Percentiles rank a stretch among this genome's conserved stretches.
These are phyloP conservation scores for Rosa hybrid DNA, from an alignment of 331 rosid species.

Conservation along the genomic window DNA sequence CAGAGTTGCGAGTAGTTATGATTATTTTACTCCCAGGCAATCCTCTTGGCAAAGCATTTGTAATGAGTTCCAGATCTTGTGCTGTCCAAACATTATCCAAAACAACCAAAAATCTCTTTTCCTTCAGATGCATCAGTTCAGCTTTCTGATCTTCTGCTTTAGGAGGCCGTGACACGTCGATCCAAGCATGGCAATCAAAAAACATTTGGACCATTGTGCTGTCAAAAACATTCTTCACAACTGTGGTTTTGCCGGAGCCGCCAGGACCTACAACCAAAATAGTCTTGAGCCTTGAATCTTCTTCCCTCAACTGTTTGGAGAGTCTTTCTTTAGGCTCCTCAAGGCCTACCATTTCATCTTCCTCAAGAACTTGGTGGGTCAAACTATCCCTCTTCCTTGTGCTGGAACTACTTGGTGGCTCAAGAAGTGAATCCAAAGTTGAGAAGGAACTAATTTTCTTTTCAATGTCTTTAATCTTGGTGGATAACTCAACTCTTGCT, in stretches of 20 bases:
- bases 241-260: slow-evolving; percentile 21
- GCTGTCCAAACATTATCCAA: slow-evolving; percentile 8
- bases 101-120: slow-evolving; percentile 14
- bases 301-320: background rate
- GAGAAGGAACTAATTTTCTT: background rate
- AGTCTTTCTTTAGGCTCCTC: background rate
- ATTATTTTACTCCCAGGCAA: slow-evolving; percentile 13
- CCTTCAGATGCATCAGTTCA: background rate
- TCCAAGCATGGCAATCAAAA: slow-evolving; percentile 14
- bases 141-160: background rate
- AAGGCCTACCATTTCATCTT: slow-evolving; percentile 11
- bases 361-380: background rate
- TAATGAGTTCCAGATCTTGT: background rate
- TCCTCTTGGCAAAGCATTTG: background rate
- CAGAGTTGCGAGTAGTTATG: background rate
- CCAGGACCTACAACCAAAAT: slow-evolving; percentile 17
- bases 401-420: background rate
- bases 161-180: background rate
- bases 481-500: background rate
- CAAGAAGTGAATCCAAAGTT: background rate
- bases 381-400: too few species aligned
- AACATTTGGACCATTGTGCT: background rate
- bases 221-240: slow-evolving; percentile 1
- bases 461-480: background rate
- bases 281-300: background rate